A percentile compares a stretch with the other conserved stretches of the same genome.
Conservation (phyloP, 1,139 yeast species). For the Yamadazyma triangularis region DNA sequence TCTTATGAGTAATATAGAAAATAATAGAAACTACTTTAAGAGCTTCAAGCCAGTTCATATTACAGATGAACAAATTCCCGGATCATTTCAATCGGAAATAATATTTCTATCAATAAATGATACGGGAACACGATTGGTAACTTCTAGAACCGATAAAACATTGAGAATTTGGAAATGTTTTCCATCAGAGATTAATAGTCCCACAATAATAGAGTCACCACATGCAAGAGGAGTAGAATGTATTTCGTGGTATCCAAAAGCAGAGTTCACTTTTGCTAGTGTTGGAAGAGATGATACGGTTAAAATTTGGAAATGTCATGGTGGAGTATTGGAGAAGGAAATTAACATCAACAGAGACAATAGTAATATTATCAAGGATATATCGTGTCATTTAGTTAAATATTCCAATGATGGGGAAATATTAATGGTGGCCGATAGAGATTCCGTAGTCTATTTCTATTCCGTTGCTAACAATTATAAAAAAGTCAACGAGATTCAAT, state of each 20-base stretch:
- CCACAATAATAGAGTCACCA: conserved; percentile 38
- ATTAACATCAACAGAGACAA: conserved; percentile 19
- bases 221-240: conserved; percentile 46
- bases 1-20: not conserved
- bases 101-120: conserved; percentile 29
- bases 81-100: conserved; percentile 27
- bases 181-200: conserved; percentile 25
- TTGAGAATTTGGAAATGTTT: conserved; percentile 39
- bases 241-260: conserved; percentile 58
- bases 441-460: conserved; percentile 23
- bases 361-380: conserved; percentile 6
- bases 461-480: conserved; percentile 23
- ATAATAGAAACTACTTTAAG: conserved; percentile 16
- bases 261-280: conserved; percentile 51
- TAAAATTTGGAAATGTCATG: conserved; percentile 52
- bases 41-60: conserved; percentile 18
- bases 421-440: conserved; percentile 46
- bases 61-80: conserved; percentile 25
- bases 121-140: conserved; percentile 42
- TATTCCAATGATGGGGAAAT: conserved; percentile 54
- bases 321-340: conserved; percentile 33
- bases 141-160: conserved; percentile 43
- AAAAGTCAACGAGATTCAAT: conserved; percentile 18
- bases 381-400: conserved; percentile 28
- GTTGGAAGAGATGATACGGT: conserved; percentile 54